These are phyloP conservation scores for Chrysopogon serrulatus DNA, from an alignment of 176 grass and related monocot genomes.

Conservation along the genomic window DNA sequence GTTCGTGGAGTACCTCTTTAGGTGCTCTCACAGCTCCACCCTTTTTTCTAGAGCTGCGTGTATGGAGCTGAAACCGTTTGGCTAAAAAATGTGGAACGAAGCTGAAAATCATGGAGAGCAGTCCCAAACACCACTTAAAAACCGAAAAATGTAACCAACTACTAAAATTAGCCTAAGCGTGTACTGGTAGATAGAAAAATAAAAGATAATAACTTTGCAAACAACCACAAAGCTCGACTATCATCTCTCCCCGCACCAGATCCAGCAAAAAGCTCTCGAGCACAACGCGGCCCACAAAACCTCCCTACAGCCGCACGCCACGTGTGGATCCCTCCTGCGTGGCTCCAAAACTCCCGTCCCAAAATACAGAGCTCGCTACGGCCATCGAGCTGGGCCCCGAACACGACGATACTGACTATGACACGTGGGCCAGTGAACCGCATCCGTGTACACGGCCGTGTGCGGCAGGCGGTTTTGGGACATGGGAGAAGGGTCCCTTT, in stretches of 20 bases:
- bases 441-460: neutral
- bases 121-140: too few relatives aligned
- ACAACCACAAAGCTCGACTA: too few relatives aligned
- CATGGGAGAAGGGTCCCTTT: neutral
- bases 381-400: neutral
- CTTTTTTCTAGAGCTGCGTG: too few relatives aligned
- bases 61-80: too few relatives aligned
- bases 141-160: too few relatives aligned
- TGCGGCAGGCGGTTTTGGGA: neutral
- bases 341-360: neutral
- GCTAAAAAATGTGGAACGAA: too few relatives aligned
- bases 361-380: neutral
- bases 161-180: too few relatives aligned
- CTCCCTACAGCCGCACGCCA: neutral
- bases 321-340: neutral
- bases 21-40: too few relatives aligned
- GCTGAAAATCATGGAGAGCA: too few relatives aligned
- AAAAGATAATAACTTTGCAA: too few relatives aligned
- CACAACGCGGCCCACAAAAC: neutral
- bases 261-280: neutral
- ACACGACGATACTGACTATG: neutral
- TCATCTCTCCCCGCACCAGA: neutral
- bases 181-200: too few relatives aligned
- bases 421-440: rapidly evolving
- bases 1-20: too few relatives aligned